Percentiles rank a stretch among this genome's conserved stretches.
Evolutionary conservation across 345 rosid genomes (phyloP).

Genomic region (Alliaria petiolata): DNA sequence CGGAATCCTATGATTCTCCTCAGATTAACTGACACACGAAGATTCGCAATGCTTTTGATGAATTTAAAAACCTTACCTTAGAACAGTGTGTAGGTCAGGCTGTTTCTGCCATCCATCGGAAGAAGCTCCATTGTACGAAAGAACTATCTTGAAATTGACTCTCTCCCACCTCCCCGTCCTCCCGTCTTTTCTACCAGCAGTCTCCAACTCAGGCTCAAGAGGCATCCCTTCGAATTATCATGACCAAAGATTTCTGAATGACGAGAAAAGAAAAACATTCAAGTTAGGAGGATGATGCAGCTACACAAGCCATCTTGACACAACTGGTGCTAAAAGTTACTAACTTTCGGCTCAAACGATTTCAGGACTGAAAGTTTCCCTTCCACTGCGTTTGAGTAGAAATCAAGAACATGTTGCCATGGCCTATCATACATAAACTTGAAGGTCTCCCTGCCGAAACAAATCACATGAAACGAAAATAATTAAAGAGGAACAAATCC

Average conservation of each 20-base stretch:
- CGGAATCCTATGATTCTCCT: neutral
- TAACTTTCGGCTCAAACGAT: constrained; percentile 53
- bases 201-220: constrained; percentile 26
- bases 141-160: constrained; percentile 62
- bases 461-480: neutral
- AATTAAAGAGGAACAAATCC: neutral
- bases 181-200: constrained; percentile 29
- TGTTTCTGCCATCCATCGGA: constrained; percentile 99
- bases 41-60: neutral
- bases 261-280: too few species aligned
- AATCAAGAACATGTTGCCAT: constrained; percentile 66
- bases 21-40: neutral
- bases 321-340: neutral
- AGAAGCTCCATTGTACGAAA: constrained; percentile 77
- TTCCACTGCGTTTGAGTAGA: constrained; percentile 54
- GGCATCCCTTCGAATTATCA: neutral
- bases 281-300: neutral
- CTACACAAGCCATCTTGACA: neutral
- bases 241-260: too few species aligned
- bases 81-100: constrained; percentile 83
- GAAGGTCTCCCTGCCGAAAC: constrained; percentile 54
- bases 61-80: constrained; percentile 43
- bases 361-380: constrained; percentile 38
- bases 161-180: constrained; percentile 80
- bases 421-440: constrained; percentile 68